Evolutionary conservation across 352 stramenopile genomes (phyloP).

Genomic region (Globisporangium iwayamae): DNA sequence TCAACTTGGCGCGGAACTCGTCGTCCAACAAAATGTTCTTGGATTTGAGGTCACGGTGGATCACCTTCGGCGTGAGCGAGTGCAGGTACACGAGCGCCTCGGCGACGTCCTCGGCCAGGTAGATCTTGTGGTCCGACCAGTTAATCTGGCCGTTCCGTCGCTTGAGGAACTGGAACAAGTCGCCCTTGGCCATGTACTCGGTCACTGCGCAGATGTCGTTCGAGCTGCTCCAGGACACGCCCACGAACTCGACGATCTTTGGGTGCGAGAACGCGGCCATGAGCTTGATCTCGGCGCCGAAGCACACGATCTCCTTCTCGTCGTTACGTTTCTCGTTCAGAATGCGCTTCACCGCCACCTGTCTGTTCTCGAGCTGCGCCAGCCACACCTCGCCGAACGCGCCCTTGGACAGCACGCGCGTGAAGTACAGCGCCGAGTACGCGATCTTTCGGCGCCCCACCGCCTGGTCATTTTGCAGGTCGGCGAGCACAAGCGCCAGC

Average conservation of each 20-base stretch:
- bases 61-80: conserved; percentile 67
- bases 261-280: conserved; percentile 79
- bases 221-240: conserved; percentile 68
- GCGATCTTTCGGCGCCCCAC: conserved; percentile 53
- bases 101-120: conserved; percentile 67
- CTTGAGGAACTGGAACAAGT: conserved; percentile 74
- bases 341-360: conserved; percentile 83
- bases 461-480: conserved; percentile 62
- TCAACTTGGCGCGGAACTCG: conserved; percentile 58
- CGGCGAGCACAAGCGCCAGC: conserved; percentile 53
- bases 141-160: conserved; percentile 60
- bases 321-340: conserved; percentile 79
- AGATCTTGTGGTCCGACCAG: conserved; percentile 74
- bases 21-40: conserved; percentile 78
- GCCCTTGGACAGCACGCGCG: conserved; percentile 78
- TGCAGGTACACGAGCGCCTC: conserved; percentile 75
- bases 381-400: conserved; percentile 87
- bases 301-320: conserved; percentile 83
- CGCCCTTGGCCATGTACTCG: conserved; percentile 80
- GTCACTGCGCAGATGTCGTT: conserved; percentile 73
- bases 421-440: conserved; percentile 78
- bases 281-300: conserved; percentile 82
- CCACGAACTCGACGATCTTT: conserved; percentile 82
- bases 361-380: conserved; percentile 67
- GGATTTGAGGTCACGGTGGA: conserved; percentile 77